Evolutionary conservation across 1,284 basidiomycete species (phyloP), one percentile per base, ranked within the genome.

Genomic region (Xerocomus amazonicus): DNA sequence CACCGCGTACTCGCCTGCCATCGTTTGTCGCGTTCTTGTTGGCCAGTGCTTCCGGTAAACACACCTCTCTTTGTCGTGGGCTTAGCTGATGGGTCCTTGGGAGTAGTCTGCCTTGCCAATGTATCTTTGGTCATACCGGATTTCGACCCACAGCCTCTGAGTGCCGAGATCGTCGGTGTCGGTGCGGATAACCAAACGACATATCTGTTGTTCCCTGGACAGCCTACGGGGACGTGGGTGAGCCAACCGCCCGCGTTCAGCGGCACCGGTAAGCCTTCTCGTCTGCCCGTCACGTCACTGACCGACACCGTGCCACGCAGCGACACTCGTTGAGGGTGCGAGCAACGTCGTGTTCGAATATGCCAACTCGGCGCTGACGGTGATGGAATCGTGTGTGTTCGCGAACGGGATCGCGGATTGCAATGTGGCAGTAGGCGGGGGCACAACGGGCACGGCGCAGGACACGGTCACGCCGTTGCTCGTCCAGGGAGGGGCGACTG

Each of bases 81-180:
- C 19, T 23, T 23, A 23, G 19, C 19, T 53, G 28, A 54, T 37
- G 27, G 48, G 29, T 28, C 14, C 10, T 17, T 31, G 19, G 19
- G 40, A 13, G 27, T 31, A 57, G 56, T 46, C 49, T 50, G 54
- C 29, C 34, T 45, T 33, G 62, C 61, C 14, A 57, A 62, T 46
- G 66, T 66, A 1, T 73, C 75, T 13, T 57, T 77, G 34, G 74
- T 69, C 53, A 65, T 78, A 43, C 76, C 75, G 5, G 74, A 67
- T 28, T 74, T 76, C 43, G 72, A 77, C 50, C 65, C 70, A 9
- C 72, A 75, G 57, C 70, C 72, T 4, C 50, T 77, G 29, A 72
- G 71, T 43, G 74, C 70, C 33, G 61, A 69, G 44, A 56, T 68
- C 23, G 39, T 74, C 17, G 75, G 73, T 9, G 69, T 71, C 12